Evolutionary conservation across 78 protist species (phyloP).

Genomic region (Monocercomonoides exilis): DNA sequence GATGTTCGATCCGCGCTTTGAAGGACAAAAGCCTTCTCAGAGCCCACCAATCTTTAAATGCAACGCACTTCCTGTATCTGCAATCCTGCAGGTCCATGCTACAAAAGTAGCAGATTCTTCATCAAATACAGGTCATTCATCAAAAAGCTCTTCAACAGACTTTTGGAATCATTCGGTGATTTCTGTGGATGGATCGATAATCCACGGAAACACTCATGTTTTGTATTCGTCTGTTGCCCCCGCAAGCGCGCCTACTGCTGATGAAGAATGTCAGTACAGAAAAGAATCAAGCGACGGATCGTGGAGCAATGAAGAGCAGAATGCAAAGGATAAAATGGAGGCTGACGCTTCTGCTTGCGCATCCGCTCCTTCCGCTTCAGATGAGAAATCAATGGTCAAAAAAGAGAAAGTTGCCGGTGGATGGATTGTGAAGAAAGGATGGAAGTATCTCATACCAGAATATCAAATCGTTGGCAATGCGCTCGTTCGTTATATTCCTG

Average conservation of each 20-base stretch:
- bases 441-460: neutral
- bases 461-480: neutral
- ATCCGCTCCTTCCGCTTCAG: too few relatives aligned
- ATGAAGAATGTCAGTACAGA: too few relatives aligned
- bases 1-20: neutral
- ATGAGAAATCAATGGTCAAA: too few relatives aligned
- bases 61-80: too few relatives aligned
- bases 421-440: neutral
- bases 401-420: too few relatives aligned
- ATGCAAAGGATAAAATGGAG: too few relatives aligned
- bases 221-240: neutral
- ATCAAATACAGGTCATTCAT: neutral
- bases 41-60: too few relatives aligned
- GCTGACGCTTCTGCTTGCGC: too few relatives aligned
- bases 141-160: too few relatives aligned
- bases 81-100: too few relatives aligned
- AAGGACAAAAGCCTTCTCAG: too few relatives aligned
- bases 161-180: neutral
- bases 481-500: neutral
- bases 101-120: neutral
- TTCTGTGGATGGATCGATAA: neutral
- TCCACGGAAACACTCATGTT: neutral
- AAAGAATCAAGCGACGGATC: neutral
- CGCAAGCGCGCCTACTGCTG: neutral
- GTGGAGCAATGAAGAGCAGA: too few relatives aligned